These are phyloP conservation scores for Lactarius indigo DNA, from an alignment of 768 basidiomycete genomes.

Conservation along the genomic window DNA sequence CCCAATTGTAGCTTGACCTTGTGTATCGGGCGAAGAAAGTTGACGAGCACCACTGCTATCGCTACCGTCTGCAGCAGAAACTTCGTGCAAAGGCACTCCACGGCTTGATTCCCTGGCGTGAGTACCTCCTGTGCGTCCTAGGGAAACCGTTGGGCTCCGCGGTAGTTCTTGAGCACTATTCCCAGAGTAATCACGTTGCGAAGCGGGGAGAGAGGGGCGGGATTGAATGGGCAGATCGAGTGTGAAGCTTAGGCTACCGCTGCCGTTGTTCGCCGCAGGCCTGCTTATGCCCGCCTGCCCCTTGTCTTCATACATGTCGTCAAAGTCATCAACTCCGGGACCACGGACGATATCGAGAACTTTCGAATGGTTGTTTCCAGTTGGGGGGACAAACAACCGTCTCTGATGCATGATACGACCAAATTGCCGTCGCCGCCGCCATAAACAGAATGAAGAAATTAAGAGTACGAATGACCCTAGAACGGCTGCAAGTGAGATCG, in stretches of 20 bases:
- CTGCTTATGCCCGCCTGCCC: constrained; percentile 3
- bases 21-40: constrained; percentile 12
- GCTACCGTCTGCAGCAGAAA: constrained; percentile 9
- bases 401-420: constrained; percentile 29
- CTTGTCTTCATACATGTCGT: constrained; percentile 21
- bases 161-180: constrained; percentile 25
- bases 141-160: constrained; percentile 25
- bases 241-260: constrained; percentile 26
- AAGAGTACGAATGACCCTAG: constrained; percentile 47
- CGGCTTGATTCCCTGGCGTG: constrained; percentile 23
- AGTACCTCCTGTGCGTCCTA: constrained; percentile 16
- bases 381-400: constrained; percentile 29
- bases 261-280: constrained; percentile 11
- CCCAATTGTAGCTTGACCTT: constrained; percentile 1
- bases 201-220: constrained; percentile 17
- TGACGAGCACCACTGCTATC: constrained; percentile 3
- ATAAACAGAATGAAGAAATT: constrained; percentile 44
- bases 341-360: constrained; percentile 26
- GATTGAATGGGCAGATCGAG: constrained; percentile 26
- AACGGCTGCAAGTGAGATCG: constrained; percentile 54
- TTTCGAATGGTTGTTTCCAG: constrained; percentile 17
- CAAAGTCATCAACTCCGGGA: constrained; percentile 11
- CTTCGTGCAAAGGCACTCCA: constrained; percentile 19
- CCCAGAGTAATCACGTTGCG: constrained; percentile 22
- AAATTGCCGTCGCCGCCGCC: constrained; percentile 43